Evolutionary conservation across 768 basidiomycete genomes (phyloP), one percentile per base, ranked within the genome.

Genomic region (Agrocybe praecox): DNA sequence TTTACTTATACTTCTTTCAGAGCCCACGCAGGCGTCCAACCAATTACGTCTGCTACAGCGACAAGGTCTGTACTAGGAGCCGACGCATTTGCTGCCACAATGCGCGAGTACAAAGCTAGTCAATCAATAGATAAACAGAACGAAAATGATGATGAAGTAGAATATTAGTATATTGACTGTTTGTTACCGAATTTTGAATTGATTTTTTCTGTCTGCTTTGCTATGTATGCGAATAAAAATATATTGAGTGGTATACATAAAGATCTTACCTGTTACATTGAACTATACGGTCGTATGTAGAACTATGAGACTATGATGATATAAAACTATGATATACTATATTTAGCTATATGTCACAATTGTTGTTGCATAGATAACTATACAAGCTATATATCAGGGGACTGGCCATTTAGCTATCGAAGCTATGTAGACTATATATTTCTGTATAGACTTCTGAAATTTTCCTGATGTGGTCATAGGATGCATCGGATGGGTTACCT

Each of bases 391-490:
- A 24, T 22, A 52, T 24, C 2, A 21, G 10, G 33, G 50, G 50
- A 34, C 34, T 52, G 42, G 50, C 50, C 15, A 52, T 23, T n/a
- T 17, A 2, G 33, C 50, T 42, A 52, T 42, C 3, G 21, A 36
- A 11, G 15, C 50, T 52, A 52, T 43, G 22, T 40, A 22, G 19
- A n/a, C 33, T 52, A 42, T 52, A 22, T 52, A 21, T 8, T 4
- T 42, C 52, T 45, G 18, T 6, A 46, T 53, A 44, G 15, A 24
- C 40, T 45, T 32, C 24, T 24, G 43, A 24, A n/a, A 46, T 53
- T 53, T 53, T 52, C 50, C 50, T 52, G 50, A 52, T 52, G 50
- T 15, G n/a, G n/a, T n/a, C n/a, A n/a, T n/a, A n/a, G n/a, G n/a
- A n/a, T n/a, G n/a, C n/a, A n/a, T n/a, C n/a, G n/a, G n/a, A n/a